phyloP scores from a whole-genome alignment of 2,329 filamentous ascomycete species.

The Thielaviopsis cerberus region DNA sequence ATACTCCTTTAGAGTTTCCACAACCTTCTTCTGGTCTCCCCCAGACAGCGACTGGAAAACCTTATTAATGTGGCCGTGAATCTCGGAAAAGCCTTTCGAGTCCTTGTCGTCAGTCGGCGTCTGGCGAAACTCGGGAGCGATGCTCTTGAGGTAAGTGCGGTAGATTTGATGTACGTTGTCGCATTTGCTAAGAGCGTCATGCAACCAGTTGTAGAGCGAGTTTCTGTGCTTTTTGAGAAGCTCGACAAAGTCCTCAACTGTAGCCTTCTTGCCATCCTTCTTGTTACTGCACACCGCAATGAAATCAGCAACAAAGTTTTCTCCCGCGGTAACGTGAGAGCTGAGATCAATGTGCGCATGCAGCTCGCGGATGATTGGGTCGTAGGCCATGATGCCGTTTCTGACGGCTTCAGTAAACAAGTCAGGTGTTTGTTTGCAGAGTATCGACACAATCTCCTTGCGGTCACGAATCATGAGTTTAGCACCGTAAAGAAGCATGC shows the following conservation, averaged over 20 bases:
- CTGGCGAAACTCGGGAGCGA: conserved; percentile 7
- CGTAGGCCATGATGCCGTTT: conserved; percentile 48
- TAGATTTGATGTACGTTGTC: conserved; percentile 5
- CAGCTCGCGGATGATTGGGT: conserved; percentile 53
- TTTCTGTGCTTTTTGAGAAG: conserved; percentile 46
- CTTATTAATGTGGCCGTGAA: conserved; percentile 3
- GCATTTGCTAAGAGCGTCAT: conserved; percentile 30
- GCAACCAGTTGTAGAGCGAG: conserved; percentile 50
- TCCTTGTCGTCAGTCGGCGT: neutral
- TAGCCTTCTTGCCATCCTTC: conserved; percentile 26
- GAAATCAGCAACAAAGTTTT: conserved; percentile 53
- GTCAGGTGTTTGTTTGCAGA: conserved; percentile 54
- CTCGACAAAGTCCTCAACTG: conserved; percentile 53
- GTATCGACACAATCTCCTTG: conserved; percentile 45
- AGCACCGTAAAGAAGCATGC: conserved; percentile 35
- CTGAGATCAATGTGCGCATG: conserved; percentile 55
- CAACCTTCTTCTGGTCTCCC: neutral
- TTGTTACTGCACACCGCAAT: conserved; percentile 26
- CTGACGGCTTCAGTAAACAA: conserved; percentile 50
- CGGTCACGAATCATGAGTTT: conserved; percentile 56
- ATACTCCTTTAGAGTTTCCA: conserved; percentile 4
- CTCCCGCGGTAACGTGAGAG: conserved; percentile 46
- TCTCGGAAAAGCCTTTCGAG: neutral
- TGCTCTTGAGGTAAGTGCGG: conserved; percentile 6
- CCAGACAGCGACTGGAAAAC: neutral